Percentiles rank a stretch among this genome's conserved stretches.
Evolutionary conservation across 1,139 yeast species (phyloP).

Genomic region (Meyerozyma sp.): DNA sequence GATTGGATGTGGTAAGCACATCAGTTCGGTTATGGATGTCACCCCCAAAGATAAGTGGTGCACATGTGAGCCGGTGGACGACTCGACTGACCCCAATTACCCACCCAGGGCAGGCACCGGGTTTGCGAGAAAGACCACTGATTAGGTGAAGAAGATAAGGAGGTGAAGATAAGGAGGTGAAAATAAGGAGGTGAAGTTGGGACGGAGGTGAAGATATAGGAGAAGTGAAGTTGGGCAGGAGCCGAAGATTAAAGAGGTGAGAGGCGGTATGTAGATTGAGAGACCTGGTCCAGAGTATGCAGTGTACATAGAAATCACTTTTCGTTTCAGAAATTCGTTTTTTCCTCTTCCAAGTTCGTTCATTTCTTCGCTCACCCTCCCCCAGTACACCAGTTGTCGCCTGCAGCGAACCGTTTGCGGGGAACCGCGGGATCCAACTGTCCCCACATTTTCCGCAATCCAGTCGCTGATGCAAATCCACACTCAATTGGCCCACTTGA

Average conservation of each 20-base stretch:
- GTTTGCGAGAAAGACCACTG: slow-evolving; percentile 19
- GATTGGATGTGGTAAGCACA: slow-evolving; percentile 45
- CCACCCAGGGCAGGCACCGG: slow-evolving; percentile 46
- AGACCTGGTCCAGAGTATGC: too few species aligned
- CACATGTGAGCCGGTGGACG: slow-evolving; percentile 28
- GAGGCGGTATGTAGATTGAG: too few species aligned
- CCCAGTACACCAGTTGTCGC: too few species aligned
- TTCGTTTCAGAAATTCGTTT: too few species aligned
- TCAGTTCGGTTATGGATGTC: slow-evolving; percentile 33
- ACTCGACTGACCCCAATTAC: slow-evolving; percentile 16
- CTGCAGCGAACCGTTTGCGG: background rate
- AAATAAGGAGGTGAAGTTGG: too few species aligned
- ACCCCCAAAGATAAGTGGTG: slow-evolving; percentile 36
- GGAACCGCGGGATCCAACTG: background rate
- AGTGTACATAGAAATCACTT: too few species aligned
- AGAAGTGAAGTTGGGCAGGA: too few species aligned
- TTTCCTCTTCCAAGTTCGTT: too few species aligned
- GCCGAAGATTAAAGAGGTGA: too few species aligned
- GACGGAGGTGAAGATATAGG: too few species aligned
- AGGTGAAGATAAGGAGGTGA: too few species aligned
- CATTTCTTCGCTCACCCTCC: too few species aligned
- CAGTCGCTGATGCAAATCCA: background rate
- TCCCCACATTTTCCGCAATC: background rate
- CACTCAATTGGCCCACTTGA: background rate
- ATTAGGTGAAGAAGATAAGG: background rate